These are phyloP conservation scores for Ophiostoma novo-ulmi DNA, from an alignment of 2,329 filamentous ascomycete genomes.

Conservation along the genomic window DNA sequence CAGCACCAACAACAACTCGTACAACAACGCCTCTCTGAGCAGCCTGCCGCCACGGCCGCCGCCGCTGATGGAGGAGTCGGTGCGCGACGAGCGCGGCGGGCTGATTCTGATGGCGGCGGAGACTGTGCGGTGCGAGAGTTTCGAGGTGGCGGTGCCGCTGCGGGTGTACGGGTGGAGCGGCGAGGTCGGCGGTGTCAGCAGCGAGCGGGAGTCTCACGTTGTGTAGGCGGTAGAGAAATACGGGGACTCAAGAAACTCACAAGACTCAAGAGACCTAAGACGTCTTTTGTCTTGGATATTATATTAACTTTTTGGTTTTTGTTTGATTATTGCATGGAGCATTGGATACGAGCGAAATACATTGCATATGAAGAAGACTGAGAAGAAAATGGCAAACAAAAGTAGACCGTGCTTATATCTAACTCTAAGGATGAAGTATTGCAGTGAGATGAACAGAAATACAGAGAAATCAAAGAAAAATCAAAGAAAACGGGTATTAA, in stretches of 20 bases:
- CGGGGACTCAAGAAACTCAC: background rate
- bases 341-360: background rate
- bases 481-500: background rate
- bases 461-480: background rate
- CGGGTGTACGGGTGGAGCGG: slow-evolving; percentile 66
- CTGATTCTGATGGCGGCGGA: slow-evolving; percentile 71
- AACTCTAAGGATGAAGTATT: background rate
- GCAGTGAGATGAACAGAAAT: background rate
- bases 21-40: background rate
- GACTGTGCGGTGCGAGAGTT: slow-evolving; percentile 76
- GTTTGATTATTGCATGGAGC: background rate
- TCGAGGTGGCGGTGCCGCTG: slow-evolving; percentile 81
- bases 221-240: slow-evolving; percentile 2
- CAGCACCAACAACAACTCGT: background rate
- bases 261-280: background rate
- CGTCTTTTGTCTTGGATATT: too few relatives aligned
- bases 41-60: slow-evolving; percentile 9
- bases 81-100: slow-evolving; percentile 70
- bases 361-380: background rate
- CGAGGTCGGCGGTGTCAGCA: slow-evolving; percentile 26
- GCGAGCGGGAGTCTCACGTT: slow-evolving; percentile 16
- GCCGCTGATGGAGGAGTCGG: slow-evolving; percentile 71
- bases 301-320: background rate
- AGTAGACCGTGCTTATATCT: background rate
- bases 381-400: background rate